Base-by-base conservation (phyloP, 2,329 filamentous ascomycete genomes). In the Phaeosphaeria sp. region DNA sequence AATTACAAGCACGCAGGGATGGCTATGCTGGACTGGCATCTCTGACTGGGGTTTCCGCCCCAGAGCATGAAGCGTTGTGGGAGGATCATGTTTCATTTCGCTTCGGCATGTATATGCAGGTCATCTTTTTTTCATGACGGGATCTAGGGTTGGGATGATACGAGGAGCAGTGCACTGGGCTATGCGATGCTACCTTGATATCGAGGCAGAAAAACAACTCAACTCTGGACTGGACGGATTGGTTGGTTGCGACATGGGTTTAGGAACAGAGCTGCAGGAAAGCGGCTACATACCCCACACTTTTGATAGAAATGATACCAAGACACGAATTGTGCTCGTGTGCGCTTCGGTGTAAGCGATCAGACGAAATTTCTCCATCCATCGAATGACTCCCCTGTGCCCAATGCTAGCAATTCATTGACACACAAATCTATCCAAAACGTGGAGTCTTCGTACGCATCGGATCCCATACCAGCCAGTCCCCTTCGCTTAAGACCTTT, bases 291-390 rank as follows among this genome's bases (percentile, higher is more conserved):
- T 39, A 39, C 36, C 36, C 36, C 36, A 39, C 17, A 39, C 13
- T 39, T 20, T 22, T 22, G 42, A 59, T 66, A 66, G 65, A 68
- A 65, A 65, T 62, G 65, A 65, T 66, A 66, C 65, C 58, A 61
- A 39, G 15, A 39, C 36, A 39, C 36, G 36, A 39, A 39, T 39
- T 13, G 5, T 2, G 13, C 17, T 17, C 36, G 36, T 39, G 36
- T 43, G 6, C 15, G 39, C 40, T 43, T 45, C n/a, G 47, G 17
- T 49, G 45, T 11, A 20, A 47, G 21, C 17, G 18, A 6, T 30
- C n/a, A 17, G 7, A 25, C 22, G n/a, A 18, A 22, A 18, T 15
- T 24, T 5, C n/a, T 21, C 5, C 45, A 18, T 30, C 8, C 11
- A 11, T 18, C 8, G 15, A 24, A 11, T 24, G 20, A 22, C 20